These are phyloP conservation scores for Thielaviopsis ethacetica DNA, from an alignment of 2,329 filamentous ascomycete genomes.

Conservation along the genomic window DNA sequence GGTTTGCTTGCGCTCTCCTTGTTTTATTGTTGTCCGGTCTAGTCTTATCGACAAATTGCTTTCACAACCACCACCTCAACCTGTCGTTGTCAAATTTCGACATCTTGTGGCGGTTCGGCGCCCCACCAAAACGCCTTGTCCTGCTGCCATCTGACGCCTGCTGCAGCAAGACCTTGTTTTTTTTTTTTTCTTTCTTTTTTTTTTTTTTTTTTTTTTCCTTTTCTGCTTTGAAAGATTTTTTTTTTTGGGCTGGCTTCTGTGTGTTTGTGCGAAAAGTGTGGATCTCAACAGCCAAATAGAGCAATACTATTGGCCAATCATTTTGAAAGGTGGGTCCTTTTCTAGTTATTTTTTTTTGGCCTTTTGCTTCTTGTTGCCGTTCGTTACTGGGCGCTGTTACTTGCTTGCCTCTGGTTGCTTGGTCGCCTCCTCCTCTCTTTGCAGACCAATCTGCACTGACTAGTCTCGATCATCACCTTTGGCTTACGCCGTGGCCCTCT, in stretches of 20 bases:
- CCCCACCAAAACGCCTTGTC: no score
- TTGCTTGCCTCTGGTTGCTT: neutral
- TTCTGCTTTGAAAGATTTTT: neutral
- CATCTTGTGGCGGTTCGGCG: no score
- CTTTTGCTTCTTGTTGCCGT: neutral
- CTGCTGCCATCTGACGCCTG: no score
- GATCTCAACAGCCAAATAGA: neutral
- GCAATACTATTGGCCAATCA: neutral
- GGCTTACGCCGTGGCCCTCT: neutral
- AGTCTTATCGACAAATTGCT: no score
- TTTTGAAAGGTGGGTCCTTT: neutral
- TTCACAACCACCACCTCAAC: no score
- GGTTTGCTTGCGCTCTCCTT: no score
- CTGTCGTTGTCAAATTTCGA: no score
- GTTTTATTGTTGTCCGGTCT: no score
- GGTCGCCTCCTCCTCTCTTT: conserved; percentile 1
- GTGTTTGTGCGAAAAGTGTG: neutral
- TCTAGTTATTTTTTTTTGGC: neutral
- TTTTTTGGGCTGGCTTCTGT: neutral
- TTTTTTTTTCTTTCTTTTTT: neutral
- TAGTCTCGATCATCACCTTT: neutral
- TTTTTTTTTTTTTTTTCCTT: neutral
- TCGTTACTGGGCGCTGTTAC: neutral
- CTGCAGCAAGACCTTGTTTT: neutral
- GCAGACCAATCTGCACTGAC: neutral